These are phyloP conservation scores for Aotearoamyces nothofagi DNA, from an alignment of 2,329 filamentous ascomycete species.

Conservation along the genomic window DNA sequence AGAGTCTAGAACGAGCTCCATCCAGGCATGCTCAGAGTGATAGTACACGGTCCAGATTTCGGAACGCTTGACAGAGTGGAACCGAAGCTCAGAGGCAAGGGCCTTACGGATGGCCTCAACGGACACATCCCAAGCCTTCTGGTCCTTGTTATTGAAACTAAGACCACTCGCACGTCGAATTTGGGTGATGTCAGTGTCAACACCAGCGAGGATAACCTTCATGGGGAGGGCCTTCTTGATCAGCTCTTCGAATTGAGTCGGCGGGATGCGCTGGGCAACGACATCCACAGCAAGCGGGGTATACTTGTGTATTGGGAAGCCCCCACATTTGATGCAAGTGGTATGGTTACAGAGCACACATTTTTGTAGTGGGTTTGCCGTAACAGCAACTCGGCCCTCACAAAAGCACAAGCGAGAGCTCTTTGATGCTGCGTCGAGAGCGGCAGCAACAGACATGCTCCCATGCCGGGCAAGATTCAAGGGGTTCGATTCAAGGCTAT, in stretches of 20 bases:
- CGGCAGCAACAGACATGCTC: conserved; percentile 5
- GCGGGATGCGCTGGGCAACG: conserved; percentile 19
- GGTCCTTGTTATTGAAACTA: conserved; percentile 8
- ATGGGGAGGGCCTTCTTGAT: conserved; percentile 27
- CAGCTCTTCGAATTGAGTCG: conserved; percentile 26
- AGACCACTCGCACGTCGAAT: conserved; percentile 4
- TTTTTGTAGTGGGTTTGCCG: conserved; percentile 23
- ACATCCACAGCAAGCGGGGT: conserved; percentile 3
- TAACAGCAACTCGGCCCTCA: conserved; percentile 30
- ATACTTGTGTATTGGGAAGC: conserved; percentile 30
- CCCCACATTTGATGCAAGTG: conserved; percentile 34
- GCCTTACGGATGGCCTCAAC: conserved; percentile 17
- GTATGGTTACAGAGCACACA: conserved; percentile 38
- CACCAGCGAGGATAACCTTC: conserved; percentile 21
- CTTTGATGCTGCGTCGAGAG: conserved; percentile 9
- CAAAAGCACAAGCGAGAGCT: conserved; percentile 38
- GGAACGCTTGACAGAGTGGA: conserved; percentile 19
- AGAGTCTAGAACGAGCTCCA: conserved; percentile 24
- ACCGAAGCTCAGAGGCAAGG: conserved; percentile 18
- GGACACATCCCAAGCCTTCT: conserved; percentile 20
- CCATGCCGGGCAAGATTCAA: conserved; percentile 3
- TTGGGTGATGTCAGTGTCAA: conserved; percentile 13
- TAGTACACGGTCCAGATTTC: conserved; percentile 27
- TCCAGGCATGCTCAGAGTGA: conserved; percentile 20
- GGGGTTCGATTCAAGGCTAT: conserved; percentile 4